A percentile compares a stretch with the other conserved stretches of the same genome.
phyloP scores from a whole-genome alignment of 495 filamentous ascomycete species.

The Corynascus novoguineensis region DNA sequence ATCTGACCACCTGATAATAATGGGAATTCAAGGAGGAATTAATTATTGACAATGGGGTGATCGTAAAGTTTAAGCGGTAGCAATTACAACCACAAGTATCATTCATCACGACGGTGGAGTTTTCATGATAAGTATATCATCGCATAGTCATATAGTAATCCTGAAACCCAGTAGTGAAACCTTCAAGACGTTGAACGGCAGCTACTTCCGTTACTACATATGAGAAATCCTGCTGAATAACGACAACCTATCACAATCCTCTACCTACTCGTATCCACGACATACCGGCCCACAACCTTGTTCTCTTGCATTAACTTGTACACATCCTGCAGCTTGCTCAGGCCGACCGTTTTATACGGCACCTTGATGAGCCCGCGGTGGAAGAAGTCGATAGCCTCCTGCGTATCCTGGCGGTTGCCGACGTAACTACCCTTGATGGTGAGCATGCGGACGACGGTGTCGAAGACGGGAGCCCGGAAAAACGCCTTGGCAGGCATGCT shows the following conservation, averaged over 20 bases:
- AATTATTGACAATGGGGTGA: background rate
- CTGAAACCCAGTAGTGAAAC: background rate
- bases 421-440: slow-evolving; percentile 91
- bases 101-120: too few relatives aligned
- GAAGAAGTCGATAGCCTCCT: slow-evolving; percentile 87
- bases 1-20: slow-evolving; percentile 37
- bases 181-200: background rate
- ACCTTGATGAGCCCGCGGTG: slow-evolving; percentile 73
- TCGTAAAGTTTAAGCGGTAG: background rate
- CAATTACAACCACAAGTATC: too few relatives aligned
- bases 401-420: slow-evolving; percentile 77
- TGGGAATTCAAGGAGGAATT: background rate
- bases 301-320: slow-evolving; percentile 68
- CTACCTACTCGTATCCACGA: slow-evolving; percentile 62
- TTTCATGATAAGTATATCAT: too few relatives aligned
- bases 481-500: slow-evolving; percentile 75
- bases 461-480: slow-evolving; percentile 77
- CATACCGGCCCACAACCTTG: slow-evolving; percentile 83
- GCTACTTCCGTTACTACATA: too few relatives aligned
- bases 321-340: slow-evolving; percentile 70
- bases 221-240: background rate
- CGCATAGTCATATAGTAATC: too few relatives aligned
- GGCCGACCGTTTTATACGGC: slow-evolving; percentile 75
- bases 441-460: slow-evolving; percentile 80
- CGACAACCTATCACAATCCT: background rate